A percentile compares a stretch with the other conserved stretches of the same genome.
Conservation (phyloP, 1,284 basidiomycete species). For the Testicularia cyperi region DNA sequence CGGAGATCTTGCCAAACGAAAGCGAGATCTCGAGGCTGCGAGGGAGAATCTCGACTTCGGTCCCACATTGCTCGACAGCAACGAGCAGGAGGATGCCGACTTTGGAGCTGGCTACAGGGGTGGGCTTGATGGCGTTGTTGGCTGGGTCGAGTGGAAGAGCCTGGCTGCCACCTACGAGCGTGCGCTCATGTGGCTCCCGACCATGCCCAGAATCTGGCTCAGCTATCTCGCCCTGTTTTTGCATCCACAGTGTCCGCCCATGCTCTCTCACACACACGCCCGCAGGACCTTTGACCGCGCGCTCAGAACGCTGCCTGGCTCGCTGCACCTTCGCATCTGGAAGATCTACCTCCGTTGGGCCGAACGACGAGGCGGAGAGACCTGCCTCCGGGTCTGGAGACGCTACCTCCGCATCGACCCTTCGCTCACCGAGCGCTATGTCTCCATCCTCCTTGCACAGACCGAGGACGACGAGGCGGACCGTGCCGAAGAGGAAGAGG, state of each 20-base stretch:
- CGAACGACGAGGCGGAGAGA: constrained; percentile 77
- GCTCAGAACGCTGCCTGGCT: constrained; percentile 86
- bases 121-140: constrained; percentile 80
- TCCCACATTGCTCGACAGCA: constrained; percentile 47
- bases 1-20: constrained; percentile 57
- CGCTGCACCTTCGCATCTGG: constrained; percentile 93
- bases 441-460: constrained; percentile 46
- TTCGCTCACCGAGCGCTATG: constrained; percentile 55
- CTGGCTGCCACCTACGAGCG: constrained; percentile 87
- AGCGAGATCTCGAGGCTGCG: constrained; percentile 61
- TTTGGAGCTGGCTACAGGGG: constrained; percentile 74
- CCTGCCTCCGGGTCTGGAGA: constrained; percentile 82
- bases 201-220: constrained; percentile 91
- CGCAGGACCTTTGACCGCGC: constrained; percentile 92
- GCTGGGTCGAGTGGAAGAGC: constrained; percentile 91
- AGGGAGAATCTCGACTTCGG: constrained; percentile 67
- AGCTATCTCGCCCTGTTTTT: constrained; percentile 86
- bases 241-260: constrained; percentile 84
- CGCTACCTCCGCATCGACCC: constrained; percentile 73
- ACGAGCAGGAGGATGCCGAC: constrained; percentile 68
- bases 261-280: constrained; percentile 83
- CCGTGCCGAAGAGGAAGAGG: constrained; percentile 15
- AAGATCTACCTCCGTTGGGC: constrained; percentile 92
- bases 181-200: constrained; percentile 88
- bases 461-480: constrained; percentile 30